Evolutionary conservation across 441 rosid genomes (phyloP).

Genomic region (Rhodomyrtus psidioides): DNA sequence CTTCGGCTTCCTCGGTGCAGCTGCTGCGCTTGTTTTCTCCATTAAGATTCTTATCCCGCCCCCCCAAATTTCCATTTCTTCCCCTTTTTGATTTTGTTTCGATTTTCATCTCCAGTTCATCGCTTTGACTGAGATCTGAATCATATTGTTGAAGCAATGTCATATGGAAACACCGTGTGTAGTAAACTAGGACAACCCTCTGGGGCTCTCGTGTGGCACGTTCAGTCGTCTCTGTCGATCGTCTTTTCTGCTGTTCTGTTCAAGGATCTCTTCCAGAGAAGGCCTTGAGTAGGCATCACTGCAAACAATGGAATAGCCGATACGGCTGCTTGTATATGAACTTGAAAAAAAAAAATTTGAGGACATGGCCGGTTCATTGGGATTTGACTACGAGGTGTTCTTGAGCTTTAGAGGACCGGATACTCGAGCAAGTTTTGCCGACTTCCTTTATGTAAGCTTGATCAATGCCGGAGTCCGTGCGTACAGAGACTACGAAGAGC

Average conservation of each 20-base stretch:
- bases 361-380: accelerated
- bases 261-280: not conserved
- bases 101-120: not conserved
- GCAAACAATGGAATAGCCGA: not conserved
- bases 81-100: not conserved
- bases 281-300: not conserved
- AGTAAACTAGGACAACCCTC: too few species aligned
- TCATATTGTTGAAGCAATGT: not conserved
- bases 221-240: too few species aligned
- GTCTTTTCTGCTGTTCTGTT: not conserved
- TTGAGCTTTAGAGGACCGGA: not conserved
- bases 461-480: not conserved
- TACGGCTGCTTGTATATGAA: not conserved
- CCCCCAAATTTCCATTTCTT: not conserved
- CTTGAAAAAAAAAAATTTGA: not conserved
- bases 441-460: not conserved
- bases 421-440: not conserved
- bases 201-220: too few species aligned
- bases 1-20: not conserved
- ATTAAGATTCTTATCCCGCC: not conserved
- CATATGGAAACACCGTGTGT: too few species aligned
- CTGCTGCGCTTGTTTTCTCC: not conserved
- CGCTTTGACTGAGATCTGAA: not conserved
- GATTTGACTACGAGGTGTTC: not conserved
- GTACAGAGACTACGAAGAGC: not conserved